phyloP scores from a whole-genome alignment of 2,329 filamentous ascomycete species.

The Fusarium siculi region DNA sequence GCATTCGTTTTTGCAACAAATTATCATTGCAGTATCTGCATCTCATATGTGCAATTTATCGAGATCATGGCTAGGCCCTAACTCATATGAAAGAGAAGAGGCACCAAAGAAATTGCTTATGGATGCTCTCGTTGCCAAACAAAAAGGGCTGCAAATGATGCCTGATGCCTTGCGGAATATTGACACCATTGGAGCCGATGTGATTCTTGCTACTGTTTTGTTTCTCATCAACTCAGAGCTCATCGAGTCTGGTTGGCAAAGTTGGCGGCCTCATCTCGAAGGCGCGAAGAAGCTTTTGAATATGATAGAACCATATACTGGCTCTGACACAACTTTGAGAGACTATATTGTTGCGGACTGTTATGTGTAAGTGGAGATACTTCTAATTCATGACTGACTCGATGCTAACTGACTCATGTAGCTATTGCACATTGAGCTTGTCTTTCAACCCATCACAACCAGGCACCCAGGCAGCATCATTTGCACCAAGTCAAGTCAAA shows the following conservation, averaged over 20 bases:
- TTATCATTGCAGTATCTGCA: slow-evolving; percentile 59
- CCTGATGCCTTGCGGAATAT: slow-evolving; percentile 52
- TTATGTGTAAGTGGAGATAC: slow-evolving; percentile 51
- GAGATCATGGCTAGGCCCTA: slow-evolving; percentile 26
- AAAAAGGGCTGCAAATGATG: slow-evolving; percentile 55
- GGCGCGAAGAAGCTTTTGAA: slow-evolving; percentile 57
- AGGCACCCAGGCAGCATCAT: slow-evolving; percentile 45
- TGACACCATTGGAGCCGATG: slow-evolving; percentile 50
- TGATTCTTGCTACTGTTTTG: slow-evolving; percentile 57
- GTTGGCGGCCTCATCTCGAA: slow-evolving; percentile 59
- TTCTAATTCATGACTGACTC: not conserved
- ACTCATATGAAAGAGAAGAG: slow-evolving; percentile 47
- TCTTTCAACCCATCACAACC: slow-evolving; percentile 52
- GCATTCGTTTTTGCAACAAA: slow-evolving; percentile 56
- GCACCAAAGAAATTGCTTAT: slow-evolving; percentile 45
- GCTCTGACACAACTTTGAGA: slow-evolving; percentile 49
- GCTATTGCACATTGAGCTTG: slow-evolving; percentile 57
- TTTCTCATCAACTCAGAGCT: slow-evolving; percentile 63
- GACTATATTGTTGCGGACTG: slow-evolving; percentile 60
- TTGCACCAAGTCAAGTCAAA: slow-evolving; percentile 48
- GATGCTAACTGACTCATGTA: slow-evolving; percentile 24
- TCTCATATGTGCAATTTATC: slow-evolving; percentile 56
- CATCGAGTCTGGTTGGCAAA: slow-evolving; percentile 59
- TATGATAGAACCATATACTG: slow-evolving; percentile 49
- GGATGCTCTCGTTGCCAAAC: slow-evolving; percentile 58